Evolutionary conservation across 148 eudicot genomes (phyloP), one percentile per base, ranked within the genome.

Genomic region (Cornus florida): DNA sequence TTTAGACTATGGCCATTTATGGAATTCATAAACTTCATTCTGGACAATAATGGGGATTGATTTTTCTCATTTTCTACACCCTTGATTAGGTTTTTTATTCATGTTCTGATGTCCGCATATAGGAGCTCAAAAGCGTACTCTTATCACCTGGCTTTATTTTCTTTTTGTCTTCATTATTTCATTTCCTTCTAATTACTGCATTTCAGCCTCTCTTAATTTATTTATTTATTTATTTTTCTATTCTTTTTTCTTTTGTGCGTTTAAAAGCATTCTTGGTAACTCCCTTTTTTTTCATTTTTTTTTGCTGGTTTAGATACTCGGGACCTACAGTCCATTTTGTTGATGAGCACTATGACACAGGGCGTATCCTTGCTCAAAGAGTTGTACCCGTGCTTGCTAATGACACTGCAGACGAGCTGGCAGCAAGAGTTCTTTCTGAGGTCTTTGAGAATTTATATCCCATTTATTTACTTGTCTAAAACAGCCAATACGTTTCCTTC

Each of bases 301-400:
- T 14, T 24, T 1, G 62, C 65, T 69, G 68, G 10, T 14, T 43
- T 75, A 92, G 97, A 84, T 92, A 88, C 71, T 94, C 97, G 13
- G 97, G 97, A n/a, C 92, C 95, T 11, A 92, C 95, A 41, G 83
- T 92, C 71, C 97, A 91, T 87, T 89, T 86, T 73, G 98, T 95
- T 67, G 94, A 93, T 78, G 97, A 95, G 85, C 78, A 95, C 32
- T 93, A 93, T 83, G 98, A 93, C 82, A 89, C 89, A n/a, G 98
- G 98, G 14, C 87, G 88, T 74, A 93, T 95, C 78, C 87, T 93
- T 81, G 96, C 98, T 41, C 98, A 93, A 81, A 83, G 87, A 82
- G 85, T 83, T 13, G 97, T 93, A 71, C 90, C 94, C 46, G 97
- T 95, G 59, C 82, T 83, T 62, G 88, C 93, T 23, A 86, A 80